Conservation (phyloP, 2,329 filamentous ascomycete species). For the Davidsoniella virescens region DNA sequence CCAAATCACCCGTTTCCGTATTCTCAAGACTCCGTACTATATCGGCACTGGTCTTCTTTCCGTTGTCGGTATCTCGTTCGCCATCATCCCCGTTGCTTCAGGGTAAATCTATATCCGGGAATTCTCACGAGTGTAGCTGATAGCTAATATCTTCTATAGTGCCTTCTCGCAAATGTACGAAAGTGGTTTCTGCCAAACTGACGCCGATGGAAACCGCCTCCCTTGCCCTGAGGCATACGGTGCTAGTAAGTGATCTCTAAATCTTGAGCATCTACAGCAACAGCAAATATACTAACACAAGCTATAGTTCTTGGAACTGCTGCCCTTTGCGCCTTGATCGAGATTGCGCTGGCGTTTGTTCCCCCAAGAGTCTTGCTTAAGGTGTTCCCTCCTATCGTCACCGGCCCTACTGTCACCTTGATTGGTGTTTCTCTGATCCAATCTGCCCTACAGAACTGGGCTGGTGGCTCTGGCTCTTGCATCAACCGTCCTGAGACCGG, state of each 20-base stretch:
- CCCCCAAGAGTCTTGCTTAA: slow-evolving; percentile 51
- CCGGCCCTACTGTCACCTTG: slow-evolving; percentile 48
- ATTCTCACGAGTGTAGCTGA: background rate
- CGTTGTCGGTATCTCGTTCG: slow-evolving; percentile 64
- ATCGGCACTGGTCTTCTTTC: slow-evolving; percentile 67
- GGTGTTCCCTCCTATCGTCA: slow-evolving; percentile 67
- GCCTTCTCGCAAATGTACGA: slow-evolving; percentile 63
- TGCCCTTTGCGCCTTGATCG: slow-evolving; percentile 47
- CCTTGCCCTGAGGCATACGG: slow-evolving; percentile 67
- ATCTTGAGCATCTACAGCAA: background rate
- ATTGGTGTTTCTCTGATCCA: slow-evolving; percentile 61
- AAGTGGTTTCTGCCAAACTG: slow-evolving; percentile 49
- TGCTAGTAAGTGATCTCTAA: slow-evolving; percentile 16
- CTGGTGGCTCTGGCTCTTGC: slow-evolving; percentile 52
- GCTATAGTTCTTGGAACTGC: slow-evolving; percentile 49
- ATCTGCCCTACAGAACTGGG: slow-evolving; percentile 62
- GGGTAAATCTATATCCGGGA: too few species aligned
- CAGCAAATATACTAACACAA: slow-evolving; percentile 40
- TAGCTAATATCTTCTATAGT: slow-evolving; percentile 6
- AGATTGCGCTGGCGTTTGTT: slow-evolving; percentile 60
- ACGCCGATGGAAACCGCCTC: slow-evolving; percentile 44
- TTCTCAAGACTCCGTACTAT: slow-evolving; percentile 54
- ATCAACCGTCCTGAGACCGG: slow-evolving; percentile 30
- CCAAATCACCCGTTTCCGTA: slow-evolving; percentile 63
- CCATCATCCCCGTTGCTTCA: slow-evolving; percentile 54